Evolutionary conservation across 306 rosid genomes (phyloP).

Genomic region (Citrullus amarus): DNA sequence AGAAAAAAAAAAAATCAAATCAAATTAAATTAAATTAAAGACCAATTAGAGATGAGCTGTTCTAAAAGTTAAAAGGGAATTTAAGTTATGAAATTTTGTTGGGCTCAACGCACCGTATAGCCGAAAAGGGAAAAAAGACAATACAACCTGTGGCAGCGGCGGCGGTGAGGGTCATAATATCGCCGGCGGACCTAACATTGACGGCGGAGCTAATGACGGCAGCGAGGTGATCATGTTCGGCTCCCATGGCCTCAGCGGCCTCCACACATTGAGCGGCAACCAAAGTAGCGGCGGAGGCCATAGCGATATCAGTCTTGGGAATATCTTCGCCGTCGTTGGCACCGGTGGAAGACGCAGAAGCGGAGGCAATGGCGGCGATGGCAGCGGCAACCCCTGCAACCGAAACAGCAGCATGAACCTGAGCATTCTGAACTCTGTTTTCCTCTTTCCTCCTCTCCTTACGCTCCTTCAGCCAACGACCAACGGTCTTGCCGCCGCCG

Average conservation of each 20-base stretch:
- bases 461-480: constrained; percentile 89
- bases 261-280: constrained; percentile 96
- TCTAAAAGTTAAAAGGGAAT: no score
- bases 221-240: constrained; percentile 75
- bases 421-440: constrained; percentile 70
- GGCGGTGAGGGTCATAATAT: constrained; percentile 81
- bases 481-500: constrained; percentile 62
- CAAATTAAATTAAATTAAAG: no score
- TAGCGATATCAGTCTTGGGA: constrained; percentile 69
- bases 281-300: constrained; percentile 85
- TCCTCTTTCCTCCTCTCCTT: constrained; percentile 92
- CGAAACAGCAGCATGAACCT: constrained; percentile 78
- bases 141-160: constrained; percentile 64
- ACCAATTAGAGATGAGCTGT: no score
- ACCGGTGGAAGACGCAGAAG: constrained; percentile 56
- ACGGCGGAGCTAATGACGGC: constrained; percentile 83
- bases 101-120: background rate
- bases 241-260: constrained; percentile 89
- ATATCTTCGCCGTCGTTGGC: constrained; percentile 45
- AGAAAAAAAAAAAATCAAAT: no score
- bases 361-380: constrained; percentile 69
- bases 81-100: background rate
- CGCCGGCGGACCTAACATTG: constrained; percentile 78
- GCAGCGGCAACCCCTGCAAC: constrained; percentile 91
- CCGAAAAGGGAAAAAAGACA: background rate